phyloP scores from a whole-genome alignment of 2,329 filamentous ascomycete species.

The Hypoxylon sp. region DNA sequence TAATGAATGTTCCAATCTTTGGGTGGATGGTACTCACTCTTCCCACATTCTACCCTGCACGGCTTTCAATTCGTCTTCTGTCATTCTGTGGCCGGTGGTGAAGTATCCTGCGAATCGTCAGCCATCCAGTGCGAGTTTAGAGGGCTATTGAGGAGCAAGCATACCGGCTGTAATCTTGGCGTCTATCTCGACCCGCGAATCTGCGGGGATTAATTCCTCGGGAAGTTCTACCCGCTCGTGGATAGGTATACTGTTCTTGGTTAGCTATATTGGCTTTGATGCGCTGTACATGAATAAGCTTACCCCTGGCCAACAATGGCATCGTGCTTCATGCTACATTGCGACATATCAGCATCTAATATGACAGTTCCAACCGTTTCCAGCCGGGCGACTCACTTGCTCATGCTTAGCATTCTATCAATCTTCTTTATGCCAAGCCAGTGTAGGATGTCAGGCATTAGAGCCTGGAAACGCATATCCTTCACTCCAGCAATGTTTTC shows the following conservation, averaged over 20 bases:
- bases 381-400: conserved; percentile 73
- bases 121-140: conserved; percentile 27
- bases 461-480: conserved; percentile 95
- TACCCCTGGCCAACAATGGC: conserved; percentile 86
- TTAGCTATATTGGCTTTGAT: conserved; percentile 39
- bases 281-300: conserved; percentile 48
- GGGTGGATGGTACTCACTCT: conserved; percentile 65
- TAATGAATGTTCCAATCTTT: conserved; percentile 36
- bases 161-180: conserved; percentile 95
- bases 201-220: conserved; percentile 91
- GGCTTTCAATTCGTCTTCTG: conserved; percentile 83
- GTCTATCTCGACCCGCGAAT: conserved; percentile 98
- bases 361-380: conserved; percentile 29
- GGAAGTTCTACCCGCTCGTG: conserved; percentile 91
- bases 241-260: conserved; percentile 77
- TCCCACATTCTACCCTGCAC: conserved; percentile 95
- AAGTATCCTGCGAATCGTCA: conserved; percentile 71
- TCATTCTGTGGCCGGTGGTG: conserved; percentile 91
- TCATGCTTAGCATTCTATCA: conserved; percentile 98
- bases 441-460: conserved; percentile 98
- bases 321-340: conserved; percentile 85
- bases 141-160: conserved; percentile 49
- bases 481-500: conserved; percentile 98
- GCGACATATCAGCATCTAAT: conserved; percentile 47
- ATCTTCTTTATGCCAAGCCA: conserved; percentile 99